phyloP scores from a whole-genome alignment of 495 filamentous ascomycete species.

The Barbatosphaeria neglecta region DNA sequence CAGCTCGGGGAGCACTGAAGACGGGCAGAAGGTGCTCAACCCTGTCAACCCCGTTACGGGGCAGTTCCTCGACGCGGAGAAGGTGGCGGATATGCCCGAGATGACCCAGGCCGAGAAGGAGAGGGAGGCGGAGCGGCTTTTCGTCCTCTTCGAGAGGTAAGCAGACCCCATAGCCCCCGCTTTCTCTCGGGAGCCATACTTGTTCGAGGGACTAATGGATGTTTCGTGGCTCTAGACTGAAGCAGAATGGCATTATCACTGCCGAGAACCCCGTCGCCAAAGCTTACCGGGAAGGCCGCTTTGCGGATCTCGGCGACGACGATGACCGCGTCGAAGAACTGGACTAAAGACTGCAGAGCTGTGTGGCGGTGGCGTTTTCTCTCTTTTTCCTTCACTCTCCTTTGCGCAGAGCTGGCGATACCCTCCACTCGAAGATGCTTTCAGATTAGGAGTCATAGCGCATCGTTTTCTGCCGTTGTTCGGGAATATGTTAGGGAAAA shows the following conservation, averaged over 20 bases:
- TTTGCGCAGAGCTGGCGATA: background rate
- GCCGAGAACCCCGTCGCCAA: slow-evolving; percentile 77
- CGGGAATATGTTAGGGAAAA: too few species aligned
- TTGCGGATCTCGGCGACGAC: slow-evolving; percentile 56
- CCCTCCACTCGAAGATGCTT: too few species aligned
- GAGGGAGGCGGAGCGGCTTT: slow-evolving; percentile 81
- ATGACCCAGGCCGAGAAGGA: slow-evolving; percentile 93
- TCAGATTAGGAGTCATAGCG: too few species aligned
- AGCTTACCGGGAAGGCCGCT: slow-evolving; percentile 63
- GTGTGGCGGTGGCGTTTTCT: background rate
- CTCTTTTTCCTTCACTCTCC: background rate
- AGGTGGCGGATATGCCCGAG: slow-evolving; percentile 38
- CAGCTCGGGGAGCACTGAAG: slow-evolving; percentile 21
- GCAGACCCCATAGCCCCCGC: background rate
- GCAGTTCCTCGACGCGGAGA: slow-evolving; percentile 65
- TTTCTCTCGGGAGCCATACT: background rate
- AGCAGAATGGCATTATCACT: slow-evolving; percentile 68
- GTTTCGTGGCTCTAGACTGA: slow-evolving; percentile 43
- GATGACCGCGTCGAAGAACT: slow-evolving; percentile 10
- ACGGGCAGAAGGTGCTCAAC: slow-evolving; percentile 44
- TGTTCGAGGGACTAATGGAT: too few species aligned
- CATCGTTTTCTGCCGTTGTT: too few species aligned
- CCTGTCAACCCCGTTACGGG: slow-evolving; percentile 86
- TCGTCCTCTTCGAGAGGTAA: slow-evolving; percentile 85
- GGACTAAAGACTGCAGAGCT: background rate